A percentile compares a stretch with the other conserved stretches of the same genome.
phyloP scores from a whole-genome alignment of 768 basidiomycete genomes.

The Hydnomerulius pinastri region DNA sequence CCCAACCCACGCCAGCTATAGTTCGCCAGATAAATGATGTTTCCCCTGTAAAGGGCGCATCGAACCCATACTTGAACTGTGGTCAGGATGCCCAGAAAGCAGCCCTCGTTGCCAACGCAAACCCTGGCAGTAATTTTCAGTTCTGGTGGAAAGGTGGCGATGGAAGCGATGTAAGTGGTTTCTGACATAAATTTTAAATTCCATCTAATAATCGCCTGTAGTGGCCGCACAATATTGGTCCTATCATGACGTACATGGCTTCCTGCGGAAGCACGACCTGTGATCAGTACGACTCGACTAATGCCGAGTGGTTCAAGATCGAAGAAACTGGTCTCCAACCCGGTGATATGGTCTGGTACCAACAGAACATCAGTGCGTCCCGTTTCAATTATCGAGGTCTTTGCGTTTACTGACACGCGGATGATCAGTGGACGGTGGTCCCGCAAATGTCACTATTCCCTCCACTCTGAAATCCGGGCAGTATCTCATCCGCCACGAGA shows the following conservation, averaged over 20 bases:
- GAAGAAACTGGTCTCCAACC: conserved; percentile 48
- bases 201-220: conserved; percentile 12
- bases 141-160: conserved; percentile 59
- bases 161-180: conserved; percentile 34
- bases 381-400: not conserved
- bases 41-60: conserved; percentile 56
- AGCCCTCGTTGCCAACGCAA: conserved; percentile 51
- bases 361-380: conserved; percentile 54
- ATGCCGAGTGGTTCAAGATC: conserved; percentile 78
- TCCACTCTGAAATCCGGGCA: conserved; percentile 61
- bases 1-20: conserved; percentile 39
- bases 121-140: conserved; percentile 56
- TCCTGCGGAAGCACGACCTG: conserved; percentile 59
- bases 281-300: conserved; percentile 55
- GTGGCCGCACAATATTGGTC: conserved; percentile 65
- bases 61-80: conserved; percentile 59
- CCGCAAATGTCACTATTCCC: conserved; percentile 47
- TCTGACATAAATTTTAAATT: not conserved
- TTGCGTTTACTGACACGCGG: not conserved
- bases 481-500: conserved; percentile 78
- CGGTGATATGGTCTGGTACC: conserved; percentile 47
- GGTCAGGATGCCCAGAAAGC: conserved; percentile 56
- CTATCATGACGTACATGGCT: conserved; percentile 75
- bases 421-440: conserved; percentile 39
- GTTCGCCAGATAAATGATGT: conserved; percentile 47